Base-by-base conservation (phyloP, 1,284 basidiomycete species). In the Schizophyllum amplum region DNA sequence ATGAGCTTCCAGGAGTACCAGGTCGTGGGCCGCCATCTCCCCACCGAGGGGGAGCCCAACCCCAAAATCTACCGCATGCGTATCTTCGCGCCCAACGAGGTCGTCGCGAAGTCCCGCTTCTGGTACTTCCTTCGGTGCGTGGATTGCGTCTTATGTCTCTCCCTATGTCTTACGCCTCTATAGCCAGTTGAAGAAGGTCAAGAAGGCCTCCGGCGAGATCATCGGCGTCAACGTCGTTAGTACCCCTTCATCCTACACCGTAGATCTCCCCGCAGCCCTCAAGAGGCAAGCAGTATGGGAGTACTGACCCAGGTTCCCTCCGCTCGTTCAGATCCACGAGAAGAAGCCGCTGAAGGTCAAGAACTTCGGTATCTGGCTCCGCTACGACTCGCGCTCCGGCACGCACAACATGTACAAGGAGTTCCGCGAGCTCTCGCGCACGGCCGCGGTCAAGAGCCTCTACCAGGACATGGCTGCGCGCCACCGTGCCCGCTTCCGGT, bases 401-500 rank as follows among this genome's bases (percentile, higher is more conserved):
- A 98, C 95, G 58, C 94, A 97, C 86, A 97, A 98, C 85, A 90
- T 90, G 89, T 91, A 91, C 83, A 90, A 90, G 84, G 96, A 99
- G 82, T 98, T 93, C 91, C 93, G 95, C 71, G 96, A 97, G 66
- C 86, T 99, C 65, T 84, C 83, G 67, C 90, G 97, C 65, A 89
- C 93, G 60, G 95, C 94, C 73, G 96, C 97, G 62, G 97, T 98
- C 71, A 94, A 93, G 83, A 81, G 87, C 67, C 80, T 98, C 75
- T 99, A 99, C 86, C 96, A 99, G 80, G 96, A 99, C 79, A 98
- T 99, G 96, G 94, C 97, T 69, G 94, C 96, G 63, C 86, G 95
- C 66, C 97, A 99, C 79, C 94, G 96, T 79, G 96, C 96, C 65
- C 93, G 97, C 71, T 99, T 98, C 87, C 86, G 96, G 76, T 98